phyloP scores from a whole-genome alignment of 225 moss, liverwort and hornwort species.

The Straminergon stramineum region DNA sequence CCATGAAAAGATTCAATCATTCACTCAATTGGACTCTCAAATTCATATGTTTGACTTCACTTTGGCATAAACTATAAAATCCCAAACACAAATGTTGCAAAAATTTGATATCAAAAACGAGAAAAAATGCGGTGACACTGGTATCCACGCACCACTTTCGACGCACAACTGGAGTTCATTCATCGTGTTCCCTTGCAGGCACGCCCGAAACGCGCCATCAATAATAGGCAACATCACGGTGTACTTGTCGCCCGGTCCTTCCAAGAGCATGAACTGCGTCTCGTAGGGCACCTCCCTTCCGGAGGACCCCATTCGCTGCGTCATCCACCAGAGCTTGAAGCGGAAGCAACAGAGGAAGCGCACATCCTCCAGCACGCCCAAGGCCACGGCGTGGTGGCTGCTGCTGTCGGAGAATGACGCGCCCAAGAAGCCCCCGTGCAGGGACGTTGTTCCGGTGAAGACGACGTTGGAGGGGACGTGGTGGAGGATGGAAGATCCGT shows the following conservation, averaged over 20 bases:
- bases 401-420: slow-evolving; percentile 18
- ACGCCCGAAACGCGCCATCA: slow-evolving; percentile 80
- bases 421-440: slow-evolving; percentile 33
- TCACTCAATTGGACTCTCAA: not conserved
- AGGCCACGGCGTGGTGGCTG: slow-evolving; percentile 16
- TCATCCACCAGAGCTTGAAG: slow-evolving; percentile 99
- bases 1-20: not conserved
- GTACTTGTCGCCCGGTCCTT: slow-evolving; percentile 38
- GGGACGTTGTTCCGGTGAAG: not conserved
- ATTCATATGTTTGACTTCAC: not conserved
- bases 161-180: slow-evolving; percentile 78
- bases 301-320: slow-evolving; percentile 76
- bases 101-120: not conserved
- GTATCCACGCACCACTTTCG: slow-evolving; percentile 70
- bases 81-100: not conserved
- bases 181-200: slow-evolving; percentile 59
- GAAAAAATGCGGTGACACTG: not conserved
- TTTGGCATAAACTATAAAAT: too few species aligned
- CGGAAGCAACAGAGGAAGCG: slow-evolving; percentile 95
- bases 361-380: slow-evolving; percentile 34
- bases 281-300: slow-evolving; percentile 74
- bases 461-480: slow-evolving; percentile 21
- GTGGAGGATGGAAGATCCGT: slow-evolving; percentile 13
- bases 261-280: slow-evolving; percentile 83
- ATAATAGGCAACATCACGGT: slow-evolving; percentile 69